A percentile compares a stretch with the other conserved stretches of the same genome.
phyloP scores from a whole-genome alignment of 208 protist genomes.

The Leishmania lainsoni region DNA sequence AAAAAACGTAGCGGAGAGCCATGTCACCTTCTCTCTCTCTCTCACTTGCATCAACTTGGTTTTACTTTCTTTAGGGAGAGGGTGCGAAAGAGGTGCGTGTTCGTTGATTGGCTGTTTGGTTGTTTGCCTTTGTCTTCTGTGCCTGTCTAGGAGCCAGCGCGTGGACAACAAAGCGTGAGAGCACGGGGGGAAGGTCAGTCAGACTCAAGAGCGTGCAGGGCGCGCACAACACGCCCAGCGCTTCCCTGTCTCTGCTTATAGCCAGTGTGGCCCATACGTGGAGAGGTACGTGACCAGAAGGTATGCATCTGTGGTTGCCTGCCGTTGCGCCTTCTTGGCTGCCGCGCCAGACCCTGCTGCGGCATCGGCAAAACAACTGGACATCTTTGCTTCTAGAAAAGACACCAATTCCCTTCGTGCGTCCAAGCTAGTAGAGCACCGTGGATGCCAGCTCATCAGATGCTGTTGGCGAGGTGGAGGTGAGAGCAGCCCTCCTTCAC shows the following conservation, averaged over 20 bases:
- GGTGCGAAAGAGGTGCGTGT: no score
- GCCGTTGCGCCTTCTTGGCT: slow-evolving; percentile 11
- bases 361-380: slow-evolving; percentile 13
- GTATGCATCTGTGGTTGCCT: slow-evolving; percentile 19
- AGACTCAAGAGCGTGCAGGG: neutral
- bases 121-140: neutral
- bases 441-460: neutral
- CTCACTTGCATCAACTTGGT: neutral
- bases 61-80: neutral
- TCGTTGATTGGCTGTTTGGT: neutral
- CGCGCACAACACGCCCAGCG: neutral
- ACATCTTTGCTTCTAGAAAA: slow-evolving; percentile 13
- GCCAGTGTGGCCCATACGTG: neutral
- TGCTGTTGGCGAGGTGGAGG: neutral
- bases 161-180: neutral
- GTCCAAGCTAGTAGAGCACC: neutral
- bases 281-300: slow-evolving; percentile 14
- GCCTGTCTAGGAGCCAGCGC: neutral
- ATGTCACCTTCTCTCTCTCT: neutral
- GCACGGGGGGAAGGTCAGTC: neutral
- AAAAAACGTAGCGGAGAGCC: neutral
- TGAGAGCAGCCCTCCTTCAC: neutral
- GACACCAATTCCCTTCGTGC: neutral
- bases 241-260: neutral
- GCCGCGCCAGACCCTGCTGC: neutral